Base-by-base conservation (phyloP, 495 filamentous ascomycete species). In the Friedmanniomyces endolithicus region DNA sequence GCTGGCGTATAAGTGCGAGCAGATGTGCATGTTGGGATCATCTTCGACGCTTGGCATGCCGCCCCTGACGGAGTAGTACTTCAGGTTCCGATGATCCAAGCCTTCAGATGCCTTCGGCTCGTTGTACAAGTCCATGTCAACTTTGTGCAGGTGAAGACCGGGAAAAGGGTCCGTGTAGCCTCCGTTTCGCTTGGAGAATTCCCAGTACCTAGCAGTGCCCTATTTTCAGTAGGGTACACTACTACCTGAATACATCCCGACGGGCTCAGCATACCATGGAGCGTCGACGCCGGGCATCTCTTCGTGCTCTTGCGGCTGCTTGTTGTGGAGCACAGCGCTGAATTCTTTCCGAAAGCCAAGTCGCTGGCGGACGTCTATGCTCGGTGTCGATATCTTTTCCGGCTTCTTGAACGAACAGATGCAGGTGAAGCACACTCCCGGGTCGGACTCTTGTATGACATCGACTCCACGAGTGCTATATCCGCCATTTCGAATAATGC, bases 1-100 rank as follows among this genome's bases (percentile, higher is more conserved):
- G 29, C 75, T 77, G 1, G 79, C 75, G 66, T 80, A 87, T 48
- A 84, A 76, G 63, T 87, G 83, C 14, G 77, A 75, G 55, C 75
- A 74, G 11, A 81, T 72, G 64, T 85, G 82, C 16, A 79, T 70
- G 55, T 83, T 83, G 39, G 65, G 64, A 20, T 63, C 56, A 3
- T 50, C 52, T 16, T 52, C 48, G n/a, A 52, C 37, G 19, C 34
- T 41, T 20, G 63, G 57, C 23, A 62, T 53, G 1, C 43, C 55
- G 37, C 74, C 74, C 14, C 77, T 71, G 1, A 80, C 68, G 6
- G 73, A 69, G 64, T 86, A 85, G 20, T 79, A 64, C 3, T 76
- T 58, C 35, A 87, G 65, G 61, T 85, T 78, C 29, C 81, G 72
- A 35, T 76, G 75, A 41, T 80, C 75, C 33, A 78, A 72, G 0